phyloP scores from a whole-genome alignment of 805 yeast genomes.

The Hagleromyces aurorensis region DNA sequence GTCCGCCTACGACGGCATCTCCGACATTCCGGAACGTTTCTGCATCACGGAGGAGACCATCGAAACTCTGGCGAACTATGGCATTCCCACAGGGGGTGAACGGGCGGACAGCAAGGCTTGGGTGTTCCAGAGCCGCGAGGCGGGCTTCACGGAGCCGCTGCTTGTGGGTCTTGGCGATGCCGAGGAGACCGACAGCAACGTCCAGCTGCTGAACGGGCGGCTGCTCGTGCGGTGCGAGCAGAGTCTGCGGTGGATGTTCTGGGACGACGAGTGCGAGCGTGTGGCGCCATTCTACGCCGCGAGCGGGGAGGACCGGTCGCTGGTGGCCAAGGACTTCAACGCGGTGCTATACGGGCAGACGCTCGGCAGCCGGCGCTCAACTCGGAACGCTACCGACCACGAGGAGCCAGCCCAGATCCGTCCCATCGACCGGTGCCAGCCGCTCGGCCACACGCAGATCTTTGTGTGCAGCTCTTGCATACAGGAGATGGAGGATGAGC shows the following conservation, averaged over 20 bases:
- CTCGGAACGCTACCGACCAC: conserved; percentile 12
- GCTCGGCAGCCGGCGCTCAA: conserved; percentile 15
- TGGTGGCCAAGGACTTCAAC: conserved; percentile 15
- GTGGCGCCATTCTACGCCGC: conserved; percentile 1
- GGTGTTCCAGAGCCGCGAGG: conserved; percentile 27
- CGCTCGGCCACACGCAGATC: conserved; percentile 15
- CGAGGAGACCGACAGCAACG: conserved; percentile 9
- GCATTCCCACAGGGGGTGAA: conserved; percentile 12
- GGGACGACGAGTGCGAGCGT: too few relatives aligned
- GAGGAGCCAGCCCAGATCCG: conserved; percentile 9
- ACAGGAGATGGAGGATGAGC: conserved; percentile 15
- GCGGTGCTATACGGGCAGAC: conserved; percentile 16
- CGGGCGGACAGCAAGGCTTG: conserved; percentile 23
- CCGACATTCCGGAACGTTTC: conserved; percentile 26
- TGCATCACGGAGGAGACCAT: conserved; percentile 24
- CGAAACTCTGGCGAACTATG: conserved; percentile 13
- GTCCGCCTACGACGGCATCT: too few relatives aligned
- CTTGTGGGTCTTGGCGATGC: conserved; percentile 5
- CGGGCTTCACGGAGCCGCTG: conserved; percentile 3
- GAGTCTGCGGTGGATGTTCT: conserved; percentile 30
- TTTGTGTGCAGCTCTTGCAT: conserved; percentile 25
- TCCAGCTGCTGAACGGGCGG: conserved; percentile 8
- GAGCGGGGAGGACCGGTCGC: conserved; percentile 1
- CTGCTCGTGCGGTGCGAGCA: conserved; percentile 28
- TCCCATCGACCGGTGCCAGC: conserved; percentile 22